Base-by-base conservation (phyloP, 2,329 filamentous ascomycete genomes). In the Monosporascus ibericus region DNA sequence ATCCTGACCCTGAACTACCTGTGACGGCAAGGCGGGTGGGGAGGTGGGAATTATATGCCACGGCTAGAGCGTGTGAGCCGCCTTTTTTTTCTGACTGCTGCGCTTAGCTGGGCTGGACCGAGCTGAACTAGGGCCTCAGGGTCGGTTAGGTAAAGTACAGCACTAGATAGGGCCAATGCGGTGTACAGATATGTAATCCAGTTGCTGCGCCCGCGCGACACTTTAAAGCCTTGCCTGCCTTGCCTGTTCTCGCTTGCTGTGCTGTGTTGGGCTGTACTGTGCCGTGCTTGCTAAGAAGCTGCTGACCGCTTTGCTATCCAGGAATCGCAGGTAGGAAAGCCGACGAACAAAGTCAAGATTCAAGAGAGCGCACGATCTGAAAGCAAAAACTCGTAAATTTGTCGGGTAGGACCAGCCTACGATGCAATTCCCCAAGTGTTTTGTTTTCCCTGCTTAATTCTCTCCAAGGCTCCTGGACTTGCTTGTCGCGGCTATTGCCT, bases 361-460 rank as follows among this genome's bases (percentile, higher is more conserved):
- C 50, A 44, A 54, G 49, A 52, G 54, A 20, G 34, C 9, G 20
- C 20, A 46, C 8, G 40, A 39, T 51, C 47, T 25, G 46, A 44
- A 20, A 36, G n/a, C 5, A 38, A 52, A 39, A 54, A 49, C 50
- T 52, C 54, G 24, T 46, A 55, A 52, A 52, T 55, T 55, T 54
- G 52, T 62, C 55, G 58, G 60, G 57, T 51, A 17, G 55, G 60
- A 54, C 60, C 60, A 60, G 60, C 56, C 58, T 56, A 59, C 58
- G 59, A 60, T 58, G 48, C 55, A 57, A 59, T 53, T 57, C 34
- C 50, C 57, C 53, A 47, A 50, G 38, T 54, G 38, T 42, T 30
- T 20, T 18, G 17, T 47, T 27, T 46, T 42, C 24, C 36, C 48
- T 36, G 34, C 18, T 27, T 9, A 8, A 40, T 15, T 46, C 47